A percentile compares a stretch with the other conserved stretches of the same genome.
Evolutionary conservation across 306 rosid species (phyloP).

Genomic region (Benincasa hispida): DNA sequence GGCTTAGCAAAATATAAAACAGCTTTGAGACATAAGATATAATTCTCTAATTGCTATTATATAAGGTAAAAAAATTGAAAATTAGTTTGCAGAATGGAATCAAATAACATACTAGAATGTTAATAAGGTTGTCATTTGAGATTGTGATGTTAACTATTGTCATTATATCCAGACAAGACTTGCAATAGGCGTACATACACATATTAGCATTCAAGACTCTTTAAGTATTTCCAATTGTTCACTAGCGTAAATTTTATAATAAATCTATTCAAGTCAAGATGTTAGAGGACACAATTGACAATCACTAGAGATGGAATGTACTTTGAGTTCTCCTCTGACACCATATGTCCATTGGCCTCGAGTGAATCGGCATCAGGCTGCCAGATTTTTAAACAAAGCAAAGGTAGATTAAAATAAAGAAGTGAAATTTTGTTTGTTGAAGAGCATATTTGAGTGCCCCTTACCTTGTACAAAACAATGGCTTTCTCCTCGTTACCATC

Average conservation of each 20-base stretch:
- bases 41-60: neutral
- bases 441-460: slow-evolving; percentile 10
- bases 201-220: neutral
- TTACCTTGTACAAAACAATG: slow-evolving; percentile 78
- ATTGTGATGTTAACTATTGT: neutral
- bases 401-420: slow-evolving; percentile 6
- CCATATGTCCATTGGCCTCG: slow-evolving; percentile 52
- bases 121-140: neutral
- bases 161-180: neutral
- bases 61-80: neutral
- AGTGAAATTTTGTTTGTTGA: neutral
- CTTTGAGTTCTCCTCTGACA: slow-evolving; percentile 76
- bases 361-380: slow-evolving; percentile 62
- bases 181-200: neutral
- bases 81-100: neutral
- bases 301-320: slow-evolving; percentile 21
- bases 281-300: neutral
- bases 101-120: neutral
- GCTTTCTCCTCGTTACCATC: slow-evolving; percentile 80
- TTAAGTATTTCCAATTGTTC: neutral
- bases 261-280: neutral
- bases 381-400: slow-evolving; percentile 16
- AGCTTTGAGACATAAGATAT: neutral
- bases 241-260: neutral
- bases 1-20: neutral